phyloP scores from a whole-genome alignment of 176 grass and related monocot species.

The Aegilops bicornis region DNA sequence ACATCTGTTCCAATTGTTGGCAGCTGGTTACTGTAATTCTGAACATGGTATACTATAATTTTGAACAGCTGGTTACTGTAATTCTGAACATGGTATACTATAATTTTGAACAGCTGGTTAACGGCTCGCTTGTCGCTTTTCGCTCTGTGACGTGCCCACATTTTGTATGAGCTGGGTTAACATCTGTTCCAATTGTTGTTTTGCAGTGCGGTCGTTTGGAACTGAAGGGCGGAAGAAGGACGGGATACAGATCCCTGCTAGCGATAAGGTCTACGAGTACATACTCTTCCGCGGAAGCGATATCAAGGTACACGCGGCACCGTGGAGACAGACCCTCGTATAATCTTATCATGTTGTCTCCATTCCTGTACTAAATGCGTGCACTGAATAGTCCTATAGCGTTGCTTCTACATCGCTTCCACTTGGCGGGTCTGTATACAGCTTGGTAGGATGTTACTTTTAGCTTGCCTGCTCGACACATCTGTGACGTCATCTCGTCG shows the following conservation, averaged over 20 bases:
- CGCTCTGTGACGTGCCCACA: no score
- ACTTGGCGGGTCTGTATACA: neutral
- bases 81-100: no score
- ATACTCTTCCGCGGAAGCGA: conserved; percentile 85
- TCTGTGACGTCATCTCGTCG: neutral
- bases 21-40: no score
- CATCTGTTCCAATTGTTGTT: neutral
- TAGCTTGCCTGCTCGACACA: neutral
- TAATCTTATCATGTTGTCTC: neutral
- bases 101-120: no score
- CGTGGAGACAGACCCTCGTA: neutral
- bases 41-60: no score
- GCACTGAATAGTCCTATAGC: neutral
- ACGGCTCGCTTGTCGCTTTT: neutral
- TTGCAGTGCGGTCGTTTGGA: conserved; percentile 79
- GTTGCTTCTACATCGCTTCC: neutral
- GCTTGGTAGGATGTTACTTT: neutral
- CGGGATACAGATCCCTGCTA: conserved; percentile 62
- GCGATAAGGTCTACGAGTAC: conserved; percentile 77
- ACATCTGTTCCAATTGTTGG: no score
- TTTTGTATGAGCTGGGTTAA: no score
- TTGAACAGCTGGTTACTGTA: no score
- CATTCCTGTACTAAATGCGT: neutral
- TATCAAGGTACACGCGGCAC: conserved; percentile 59
- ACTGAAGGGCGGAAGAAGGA: conserved; percentile 92